Percentiles rank a stretch among this genome's conserved stretches.
phyloP scores from a whole-genome alignment of 140 eudicot genomes.

The Artemisia princeps region DNA sequence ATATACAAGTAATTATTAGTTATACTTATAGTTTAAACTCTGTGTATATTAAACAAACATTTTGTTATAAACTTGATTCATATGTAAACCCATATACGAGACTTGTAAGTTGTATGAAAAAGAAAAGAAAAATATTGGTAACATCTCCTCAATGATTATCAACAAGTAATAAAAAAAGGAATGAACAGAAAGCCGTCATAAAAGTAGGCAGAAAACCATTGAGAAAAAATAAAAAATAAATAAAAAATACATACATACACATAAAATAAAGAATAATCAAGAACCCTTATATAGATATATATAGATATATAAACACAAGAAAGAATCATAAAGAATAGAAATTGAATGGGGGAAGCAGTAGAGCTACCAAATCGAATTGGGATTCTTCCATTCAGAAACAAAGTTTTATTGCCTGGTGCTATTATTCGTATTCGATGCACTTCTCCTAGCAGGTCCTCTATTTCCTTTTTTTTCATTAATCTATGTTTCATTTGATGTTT shows the following conservation, averaged over 20 bases:
- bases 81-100: no score
- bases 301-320: no score
- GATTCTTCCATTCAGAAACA: slow-evolving; percentile 86
- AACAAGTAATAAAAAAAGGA: not conserved
- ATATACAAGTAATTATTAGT: no score
- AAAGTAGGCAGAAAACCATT: slow-evolving; percentile 22
- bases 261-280: not conserved
- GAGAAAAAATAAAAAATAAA: no score
- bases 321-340: no score
- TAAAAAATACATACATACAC: no score
- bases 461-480: not conserved
- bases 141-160: slow-evolving; percentile 2
- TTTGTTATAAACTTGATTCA: no score
- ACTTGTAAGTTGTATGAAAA: no score
- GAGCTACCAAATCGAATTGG: slow-evolving; percentile 85
- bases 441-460: slow-evolving; percentile 71
- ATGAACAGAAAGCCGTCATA: slow-evolving; percentile 31
- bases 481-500: no score
- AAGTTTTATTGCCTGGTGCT: slow-evolving; percentile 93
- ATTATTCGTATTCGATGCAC: slow-evolving; percentile 93
- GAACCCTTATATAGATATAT: not conserved
- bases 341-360: slow-evolving; percentile 66
- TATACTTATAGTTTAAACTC: no score
- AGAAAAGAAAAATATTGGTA: no score
- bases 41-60: no score